Conservation (phyloP, 202 grass and related monocot genomes). For the Saccharum hybrid region DNA sequence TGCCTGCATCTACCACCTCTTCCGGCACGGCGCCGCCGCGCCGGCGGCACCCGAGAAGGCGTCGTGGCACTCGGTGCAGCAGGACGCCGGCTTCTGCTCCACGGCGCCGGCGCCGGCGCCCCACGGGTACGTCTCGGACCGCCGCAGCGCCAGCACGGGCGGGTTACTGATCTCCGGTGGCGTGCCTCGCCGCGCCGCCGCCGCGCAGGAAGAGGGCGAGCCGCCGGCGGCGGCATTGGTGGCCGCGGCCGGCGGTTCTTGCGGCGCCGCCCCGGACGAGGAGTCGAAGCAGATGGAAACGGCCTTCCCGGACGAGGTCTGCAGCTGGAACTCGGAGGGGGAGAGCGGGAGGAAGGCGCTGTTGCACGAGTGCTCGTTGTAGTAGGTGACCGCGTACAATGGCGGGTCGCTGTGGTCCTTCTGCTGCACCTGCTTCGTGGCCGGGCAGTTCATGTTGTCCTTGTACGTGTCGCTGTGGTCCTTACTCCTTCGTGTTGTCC, state of each 20-base stretch:
- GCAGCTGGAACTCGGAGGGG: conserved; percentile 58
- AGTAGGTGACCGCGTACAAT: conserved; percentile 73
- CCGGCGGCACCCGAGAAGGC: conserved; percentile 34
- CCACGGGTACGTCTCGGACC: conserved; percentile 49
- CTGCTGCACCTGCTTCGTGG: conserved; percentile 76
- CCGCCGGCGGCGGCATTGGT: conserved; percentile 43
- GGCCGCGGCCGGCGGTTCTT: conserved; percentile 21
- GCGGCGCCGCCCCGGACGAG: conserved; percentile 27
- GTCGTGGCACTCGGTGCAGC: conserved; percentile 54
- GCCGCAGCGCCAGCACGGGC: conserved; percentile 6
- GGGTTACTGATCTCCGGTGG: conserved; percentile 37
- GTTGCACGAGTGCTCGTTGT: conserved; percentile 71
- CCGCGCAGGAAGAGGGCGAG: conserved; percentile 49
- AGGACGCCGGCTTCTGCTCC: conserved; percentile 47
- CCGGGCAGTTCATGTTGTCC: conserved; percentile 67
- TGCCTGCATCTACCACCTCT: conserved; percentile 59
- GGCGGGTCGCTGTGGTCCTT: conserved; percentile 72
- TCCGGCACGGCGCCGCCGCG: conserved; percentile 45
- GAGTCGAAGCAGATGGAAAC: conserved; percentile 74
- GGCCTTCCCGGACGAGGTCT: conserved; percentile 57
- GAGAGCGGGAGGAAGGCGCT: conserved; percentile 57
- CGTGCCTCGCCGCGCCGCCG: conserved; percentile 10
- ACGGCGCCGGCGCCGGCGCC: conserved; percentile 28
- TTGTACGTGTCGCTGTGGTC: conserved; percentile 79
- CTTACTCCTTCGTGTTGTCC: no score